phyloP scores from a whole-genome alignment of 108 stramenopile species.

The Craspedostauros australis region DNA sequence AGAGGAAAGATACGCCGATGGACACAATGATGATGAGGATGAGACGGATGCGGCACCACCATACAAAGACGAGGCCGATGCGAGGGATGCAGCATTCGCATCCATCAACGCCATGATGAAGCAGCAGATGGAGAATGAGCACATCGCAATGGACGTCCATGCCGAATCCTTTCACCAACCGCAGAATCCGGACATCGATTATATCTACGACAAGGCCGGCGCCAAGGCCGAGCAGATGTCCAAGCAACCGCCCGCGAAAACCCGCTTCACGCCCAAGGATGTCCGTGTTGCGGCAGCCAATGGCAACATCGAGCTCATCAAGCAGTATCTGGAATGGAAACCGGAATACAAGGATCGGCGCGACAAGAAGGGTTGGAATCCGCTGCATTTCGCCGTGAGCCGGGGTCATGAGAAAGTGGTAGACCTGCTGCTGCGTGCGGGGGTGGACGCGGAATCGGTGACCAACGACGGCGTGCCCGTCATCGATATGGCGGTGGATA shows the following conservation, averaged over 20 bases:
- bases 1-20: not conserved
- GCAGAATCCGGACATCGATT: too few species aligned
- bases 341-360: conserved; percentile 15
- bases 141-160: too few species aligned
- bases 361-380: conserved; percentile 29
- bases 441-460: too few species aligned
- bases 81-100: too few species aligned
- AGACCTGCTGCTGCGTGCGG: not conserved
- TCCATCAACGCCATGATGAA: too few species aligned
- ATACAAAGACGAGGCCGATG: not conserved
- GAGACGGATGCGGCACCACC: not conserved
- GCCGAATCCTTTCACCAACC: too few species aligned
- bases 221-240: too few species aligned
- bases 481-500: too few species aligned
- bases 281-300: conserved; percentile 20
- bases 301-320: conserved; percentile 9
- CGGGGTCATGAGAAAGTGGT: conserved; percentile 5
- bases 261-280: conserved; percentile 20
- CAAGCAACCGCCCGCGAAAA: too few species aligned
- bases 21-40: not conserved
- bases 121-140: too few species aligned
- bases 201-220: too few species aligned
- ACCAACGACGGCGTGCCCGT: too few species aligned
- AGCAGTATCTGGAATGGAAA: not conserved
- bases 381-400: conserved; percentile 21